Base-by-base conservation (phyloP, 2,329 filamentous ascomycete genomes). In the Diaporthe batatas region DNA sequence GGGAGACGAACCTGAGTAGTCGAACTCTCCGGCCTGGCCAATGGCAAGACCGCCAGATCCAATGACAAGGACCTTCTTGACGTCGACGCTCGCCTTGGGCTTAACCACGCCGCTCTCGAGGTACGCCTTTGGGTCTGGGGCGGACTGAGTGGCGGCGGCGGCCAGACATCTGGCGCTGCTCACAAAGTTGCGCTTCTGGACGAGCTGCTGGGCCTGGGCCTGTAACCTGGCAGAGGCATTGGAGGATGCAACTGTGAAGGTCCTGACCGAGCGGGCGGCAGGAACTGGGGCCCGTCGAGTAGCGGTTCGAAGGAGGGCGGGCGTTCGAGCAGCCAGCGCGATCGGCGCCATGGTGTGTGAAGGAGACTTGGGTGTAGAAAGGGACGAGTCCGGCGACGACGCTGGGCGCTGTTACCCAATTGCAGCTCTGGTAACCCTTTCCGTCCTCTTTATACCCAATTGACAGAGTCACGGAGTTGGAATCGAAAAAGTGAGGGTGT, bases 41-140 rank as follows among this genome's bases (percentile, higher is more conserved):
- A 98, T 98, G 82, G 94, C 94, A 78, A 98, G 89, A 84, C 96
- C 96, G 86, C 96, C 96, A 85, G 92, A 95, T 73, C 96, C 96
- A 86, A 98, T 98, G 78, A 98, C 95, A 75, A 98, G 87, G 68
- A 98, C 96, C 87, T 98, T 98, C 87, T 97, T 97, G 76, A 98
- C 95, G 81, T 98, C 91, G 67, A 98, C 92, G 71, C 93, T 86
- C 79, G 96, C 89, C 79, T 89, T 89, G 73, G 92, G 92, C 83
- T 95, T 93, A 81, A 98, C 92, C 74, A 91, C 93, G 78, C 95
- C 95, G 84, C 94, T 97, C 81, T 94, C 91, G 78, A 98, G 87
- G 84, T 98, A 98, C 75, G 95, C 94, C 84, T 95, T 91, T 69
- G 95, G 90, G 80, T 93, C 94, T 71, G 95, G 94, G 68, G 94